Percentiles rank a stretch among this genome's conserved stretches.
Conservation (phyloP, 768 basidiomycete genomes). For the Pleurotus djamor region DNA sequence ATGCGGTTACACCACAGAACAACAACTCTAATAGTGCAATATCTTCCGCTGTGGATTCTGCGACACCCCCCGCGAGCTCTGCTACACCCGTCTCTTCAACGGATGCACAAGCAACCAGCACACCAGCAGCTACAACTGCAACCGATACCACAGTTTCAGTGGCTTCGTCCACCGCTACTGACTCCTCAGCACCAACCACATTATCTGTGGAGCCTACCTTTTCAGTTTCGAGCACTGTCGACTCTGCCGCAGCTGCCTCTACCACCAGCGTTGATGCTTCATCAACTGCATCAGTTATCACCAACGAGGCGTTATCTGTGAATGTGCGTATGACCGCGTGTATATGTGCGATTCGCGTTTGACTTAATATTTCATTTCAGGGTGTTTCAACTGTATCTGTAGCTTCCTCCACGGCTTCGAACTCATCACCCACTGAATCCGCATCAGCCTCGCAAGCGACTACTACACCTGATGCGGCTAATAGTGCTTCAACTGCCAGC, state of each 20-base stretch:
- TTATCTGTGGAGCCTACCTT: neutral
- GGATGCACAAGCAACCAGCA: neutral
- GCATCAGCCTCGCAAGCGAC: no score
- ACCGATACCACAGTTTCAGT: slow-evolving; percentile 14
- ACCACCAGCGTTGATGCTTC: slow-evolving; percentile 5
- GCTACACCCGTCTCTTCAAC: slow-evolving; percentile 5
- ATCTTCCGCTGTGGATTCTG: slow-evolving; percentile 11
- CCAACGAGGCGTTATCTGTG: neutral
- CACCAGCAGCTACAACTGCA: neutral
- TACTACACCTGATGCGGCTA: no score
- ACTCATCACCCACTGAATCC: no score
- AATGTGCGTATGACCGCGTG: slow-evolving; percentile 4
- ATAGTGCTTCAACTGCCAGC: slow-evolving; percentile 11
- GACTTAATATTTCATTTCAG: neutral
- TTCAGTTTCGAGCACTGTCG: neutral
- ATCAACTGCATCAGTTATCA: no score
- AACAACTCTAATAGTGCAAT: slow-evolving; percentile 7
- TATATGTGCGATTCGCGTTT: neutral
- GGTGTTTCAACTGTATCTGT: slow-evolving; percentile 1
- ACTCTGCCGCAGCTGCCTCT: neutral
- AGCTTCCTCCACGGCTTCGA: no score
- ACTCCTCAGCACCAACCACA: slow-evolving; percentile 4
- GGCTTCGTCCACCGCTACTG: slow-evolving; percentile 11
- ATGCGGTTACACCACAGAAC: slow-evolving; percentile 9
- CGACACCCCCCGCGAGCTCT: slow-evolving; percentile 3